Evolutionary conservation across 495 filamentous ascomycete genomes (phyloP), one percentile per base, ranked within the genome.

Genomic region (Penicillium coprophilum): DNA sequence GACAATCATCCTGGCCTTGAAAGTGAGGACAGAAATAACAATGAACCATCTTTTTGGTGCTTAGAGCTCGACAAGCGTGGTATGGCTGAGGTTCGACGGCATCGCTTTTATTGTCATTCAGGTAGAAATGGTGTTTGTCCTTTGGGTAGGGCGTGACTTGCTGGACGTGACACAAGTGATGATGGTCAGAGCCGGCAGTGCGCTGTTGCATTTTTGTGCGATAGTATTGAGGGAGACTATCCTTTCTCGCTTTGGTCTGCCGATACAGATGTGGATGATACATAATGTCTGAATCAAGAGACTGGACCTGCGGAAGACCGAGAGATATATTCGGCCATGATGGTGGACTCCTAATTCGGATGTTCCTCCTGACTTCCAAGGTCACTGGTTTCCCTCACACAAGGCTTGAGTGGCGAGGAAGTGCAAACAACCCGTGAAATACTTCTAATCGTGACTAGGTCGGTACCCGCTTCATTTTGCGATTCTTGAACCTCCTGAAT

Each of bases 361-460:
- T 39, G 34, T 17, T 27, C 32, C 34, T 50, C 19, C 32, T 50
- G 6, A 28, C 34, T 6, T 3, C 17, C 10, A 15, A 15, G 20
- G 44, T 39, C 17, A 39, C 36, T 36, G 30, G 4, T 27, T 46
- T 34, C n/a, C 30, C 40, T 46, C 52, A 15, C 20, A 54, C 41
- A 38, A 38, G 31, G 10, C 20, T 24, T 39, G 31, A 21, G 40
- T 45, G 41, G 21, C 20, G 28, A 24, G 17, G 11, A 32, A 32
- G 17, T 34, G 43, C 52, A 54, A 54, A 54, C 41, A 32, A 17
- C 19, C 19, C 2, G 9, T 27, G 30, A 20, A 45, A 23, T 10
- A 24, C 40, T 53, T 46, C 28, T 11, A 34, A 54, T 46, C n/a
- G n/a, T 34, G 32, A 54, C 52, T 46, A 28, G 40, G 20, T 12